Evolutionary conservation across 176 grass and related monocot species (phyloP).

Genomic region (Oryza glumipatula): DNA sequence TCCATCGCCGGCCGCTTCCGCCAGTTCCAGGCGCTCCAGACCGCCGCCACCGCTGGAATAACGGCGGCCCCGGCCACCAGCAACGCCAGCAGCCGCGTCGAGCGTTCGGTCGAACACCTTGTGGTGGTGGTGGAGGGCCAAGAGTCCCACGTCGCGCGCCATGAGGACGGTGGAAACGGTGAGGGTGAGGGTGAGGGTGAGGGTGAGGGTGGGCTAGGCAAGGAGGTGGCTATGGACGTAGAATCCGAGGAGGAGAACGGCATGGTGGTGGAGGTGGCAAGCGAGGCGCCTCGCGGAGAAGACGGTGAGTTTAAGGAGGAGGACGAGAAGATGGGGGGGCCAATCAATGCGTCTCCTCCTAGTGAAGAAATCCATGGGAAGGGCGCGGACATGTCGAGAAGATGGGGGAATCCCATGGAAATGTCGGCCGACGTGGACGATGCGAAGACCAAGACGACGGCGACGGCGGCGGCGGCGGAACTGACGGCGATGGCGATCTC

Average conservation of each 20-base stretch:
- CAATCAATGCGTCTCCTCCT: neutral
- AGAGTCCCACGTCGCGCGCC: neutral
- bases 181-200: too few species aligned
- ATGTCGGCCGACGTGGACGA: too few species aligned
- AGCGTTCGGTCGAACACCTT: neutral
- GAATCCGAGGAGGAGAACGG: neutral
- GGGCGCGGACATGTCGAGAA: too few species aligned
- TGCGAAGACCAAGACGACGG: too few species aligned
- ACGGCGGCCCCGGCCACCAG: neutral
- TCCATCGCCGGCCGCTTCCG: conserved; percentile 26
- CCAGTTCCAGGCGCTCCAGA: neutral
- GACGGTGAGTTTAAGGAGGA: neutral
- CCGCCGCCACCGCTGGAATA: neutral
- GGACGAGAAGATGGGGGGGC: neutral
- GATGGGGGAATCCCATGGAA: too few species aligned
- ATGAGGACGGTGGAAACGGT: too few species aligned
- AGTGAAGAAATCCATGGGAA: neutral
- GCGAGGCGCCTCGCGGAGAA: neutral
- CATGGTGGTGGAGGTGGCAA: neutral
- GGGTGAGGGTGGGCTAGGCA: neutral
- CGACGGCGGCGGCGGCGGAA: too few species aligned
- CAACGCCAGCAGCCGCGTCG: neutral
- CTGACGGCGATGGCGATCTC: neutral
- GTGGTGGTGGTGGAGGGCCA: neutral
- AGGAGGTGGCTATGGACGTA: neutral